Conservation (phyloP, 192 early-diverging fungal species). For the Umbelopsis isabellina region DNA sequence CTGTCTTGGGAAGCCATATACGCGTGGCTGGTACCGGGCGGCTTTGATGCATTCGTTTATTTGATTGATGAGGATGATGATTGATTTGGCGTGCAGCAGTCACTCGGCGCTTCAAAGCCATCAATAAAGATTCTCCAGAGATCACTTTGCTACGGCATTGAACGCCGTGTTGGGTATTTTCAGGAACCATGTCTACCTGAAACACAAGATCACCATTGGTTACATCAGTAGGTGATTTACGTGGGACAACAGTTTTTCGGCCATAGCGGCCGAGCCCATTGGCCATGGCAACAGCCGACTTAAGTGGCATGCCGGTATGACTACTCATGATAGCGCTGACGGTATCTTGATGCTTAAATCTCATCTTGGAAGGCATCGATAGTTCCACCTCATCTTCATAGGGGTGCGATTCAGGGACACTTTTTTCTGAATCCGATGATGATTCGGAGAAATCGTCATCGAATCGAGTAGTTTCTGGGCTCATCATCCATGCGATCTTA, state of each 20-base stretch:
- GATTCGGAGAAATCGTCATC: conserved; percentile 20
- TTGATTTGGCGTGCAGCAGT: conserved; percentile 13
- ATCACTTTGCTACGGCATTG: conserved; percentile 22
- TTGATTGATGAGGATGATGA: not conserved
- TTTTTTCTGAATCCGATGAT: conserved; percentile 13
- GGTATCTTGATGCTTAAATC: conserved; percentile 10
- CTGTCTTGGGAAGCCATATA: conserved; percentile 24
- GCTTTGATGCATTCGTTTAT: not conserved
- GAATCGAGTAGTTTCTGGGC: not conserved
- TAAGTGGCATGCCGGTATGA: not conserved
- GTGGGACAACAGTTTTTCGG: not conserved
- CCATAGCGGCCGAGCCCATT: conserved; percentile 8
- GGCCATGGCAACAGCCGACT: conserved; percentile 11
- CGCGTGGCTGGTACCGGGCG: not conserved
- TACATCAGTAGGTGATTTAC: conserved; percentile 2
- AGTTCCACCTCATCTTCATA: not conserved
- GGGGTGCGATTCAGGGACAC: not conserved
- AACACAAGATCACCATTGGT: conserved; percentile 2
- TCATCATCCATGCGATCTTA: conserved; percentile 10
- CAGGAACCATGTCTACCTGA: not conserved
- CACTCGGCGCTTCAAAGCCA: conserved; percentile 19
- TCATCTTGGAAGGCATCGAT: conserved; percentile 1
- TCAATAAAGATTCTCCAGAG: conserved; percentile 29
- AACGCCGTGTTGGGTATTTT: not conserved
- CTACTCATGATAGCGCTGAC: conserved; percentile 10